phyloP scores from a whole-genome alignment of 495 filamentous ascomycete species.

The Penicillium soppii region DNA sequence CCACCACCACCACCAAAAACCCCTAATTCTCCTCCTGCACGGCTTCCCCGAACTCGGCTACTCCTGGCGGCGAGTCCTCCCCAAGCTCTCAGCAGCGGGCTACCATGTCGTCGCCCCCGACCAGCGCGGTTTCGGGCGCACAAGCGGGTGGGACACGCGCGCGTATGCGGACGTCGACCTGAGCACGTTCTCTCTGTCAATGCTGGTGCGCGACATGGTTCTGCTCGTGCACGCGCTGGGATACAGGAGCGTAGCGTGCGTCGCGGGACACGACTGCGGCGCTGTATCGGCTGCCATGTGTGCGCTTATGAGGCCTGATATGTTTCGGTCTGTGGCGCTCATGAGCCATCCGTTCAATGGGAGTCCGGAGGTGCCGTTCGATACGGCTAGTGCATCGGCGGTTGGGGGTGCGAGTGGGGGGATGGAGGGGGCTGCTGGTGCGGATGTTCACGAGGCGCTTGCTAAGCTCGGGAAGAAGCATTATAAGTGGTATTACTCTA shows the following conservation, averaged over 20 bases:
- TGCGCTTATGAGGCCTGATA: constrained; percentile 61
- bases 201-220: constrained; percentile 61
- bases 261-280: constrained; percentile 69
- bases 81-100: constrained; percentile 51
- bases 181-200: constrained; percentile 54
- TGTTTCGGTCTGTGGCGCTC: constrained; percentile 55
- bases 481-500: constrained; percentile 71
- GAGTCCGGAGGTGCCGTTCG: constrained; percentile 49
- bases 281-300: constrained; percentile 57
- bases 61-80: constrained; percentile 66
- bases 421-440: constrained; percentile 15
- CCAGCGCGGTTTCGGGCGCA: constrained; percentile 68
- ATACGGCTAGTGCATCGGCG: constrained; percentile 32
- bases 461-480: constrained; percentile 57
- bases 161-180: constrained; percentile 54
- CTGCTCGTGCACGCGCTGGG: constrained; percentile 60
- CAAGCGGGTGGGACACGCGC: constrained; percentile 57
- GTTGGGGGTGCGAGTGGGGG: constrained; percentile 29
- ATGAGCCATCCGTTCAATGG: constrained; percentile 60
- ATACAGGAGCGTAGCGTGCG: constrained; percentile 54
- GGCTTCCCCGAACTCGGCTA: constrained; percentile 69
- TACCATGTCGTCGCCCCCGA: constrained; percentile 67
- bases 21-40: constrained; percentile 62
- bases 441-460: constrained; percentile 53
- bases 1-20: too few species aligned